Base-by-base conservation (phyloP, 495 filamentous ascomycete species). In the Tuber melanosporum region DNA sequence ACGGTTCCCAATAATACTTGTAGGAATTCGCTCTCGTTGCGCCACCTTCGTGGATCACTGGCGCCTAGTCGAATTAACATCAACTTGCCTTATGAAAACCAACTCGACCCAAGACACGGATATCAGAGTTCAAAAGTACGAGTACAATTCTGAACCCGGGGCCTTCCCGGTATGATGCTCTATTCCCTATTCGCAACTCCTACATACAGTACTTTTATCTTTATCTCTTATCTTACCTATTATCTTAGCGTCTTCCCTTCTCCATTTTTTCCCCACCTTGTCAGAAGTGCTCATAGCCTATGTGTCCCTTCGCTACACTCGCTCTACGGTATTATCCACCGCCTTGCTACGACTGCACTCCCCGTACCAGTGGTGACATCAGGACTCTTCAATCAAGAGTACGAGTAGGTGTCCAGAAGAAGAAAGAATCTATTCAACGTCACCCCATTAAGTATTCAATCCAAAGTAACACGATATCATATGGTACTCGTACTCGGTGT, bases 221-320 rank as follows among this genome's bases (percentile, higher is more conserved):
- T 36, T 66, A 14, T 26, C 22, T 66, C 26, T 3, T 22, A 52
- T 52, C 47, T 1, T 14, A 15, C 57, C 14, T 2, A 66, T 7
- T 66, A 36, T 32, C 41, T n/a, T 42, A 72, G 71, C 71, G 71
- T 78, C 46, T 73, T 62, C 32, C 52, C 47, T 73, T 77, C 74
- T 77, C 80, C 74, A 78, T 62, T 57, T 74, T 78, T 78, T 82
- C 81, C 66, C 66, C 72, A 75, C 71, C 42, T 32, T 49, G 81
- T 76, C 73, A 79, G 81, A 83, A 70, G 9, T 9, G 77, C 82
- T 71, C 71, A 82, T 76, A 46, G 79, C 74, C 14, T 15, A 78
- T 81, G 81, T 46, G 17, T n/a, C 71, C 17, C 32, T 43, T 71
- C 74, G 32, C 47, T 26, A 69, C 66, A 32, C 19, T 43, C 20